These are phyloP conservation scores for Chalciporus sphaerocephalus DNA, from an alignment of 768 basidiomycete genomes.

Conservation along the genomic window DNA sequence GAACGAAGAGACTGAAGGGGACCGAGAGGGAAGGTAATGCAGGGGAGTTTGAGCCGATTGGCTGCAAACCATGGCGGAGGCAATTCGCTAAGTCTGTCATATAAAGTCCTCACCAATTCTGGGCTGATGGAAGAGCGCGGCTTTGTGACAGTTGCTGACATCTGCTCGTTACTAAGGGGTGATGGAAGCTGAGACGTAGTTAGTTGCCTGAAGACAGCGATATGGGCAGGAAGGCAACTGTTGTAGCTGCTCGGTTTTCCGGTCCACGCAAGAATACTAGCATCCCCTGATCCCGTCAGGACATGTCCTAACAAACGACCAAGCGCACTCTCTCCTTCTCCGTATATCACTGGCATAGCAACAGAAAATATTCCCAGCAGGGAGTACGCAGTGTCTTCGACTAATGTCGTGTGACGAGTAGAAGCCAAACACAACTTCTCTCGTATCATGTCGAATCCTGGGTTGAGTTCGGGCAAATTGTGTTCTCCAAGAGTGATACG, in stretches of 20 bases:
- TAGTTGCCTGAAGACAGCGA: conserved; percentile 2
- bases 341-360: conserved; percentile 9
- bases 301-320: conserved; percentile 16
- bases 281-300: conserved; percentile 7
- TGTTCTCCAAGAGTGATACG: too few species aligned
- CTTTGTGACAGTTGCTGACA: neutral
- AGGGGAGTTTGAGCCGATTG: conserved; percentile 3
- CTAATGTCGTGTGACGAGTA: neutral
- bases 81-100: neutral
- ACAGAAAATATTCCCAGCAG: conserved; percentile 12
- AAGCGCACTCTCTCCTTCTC: conserved; percentile 9
- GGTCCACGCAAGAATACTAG: conserved; percentile 15
- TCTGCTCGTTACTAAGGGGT: neutral
- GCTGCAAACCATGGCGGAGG: neutral
- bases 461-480: too few species aligned
- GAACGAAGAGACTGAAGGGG: neutral
- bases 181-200: neutral
- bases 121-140: neutral
- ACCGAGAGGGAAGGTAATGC: conserved; percentile 2
- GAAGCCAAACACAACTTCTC: too few species aligned
- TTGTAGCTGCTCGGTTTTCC: conserved; percentile 2
- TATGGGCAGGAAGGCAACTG: conserved; percentile 7
- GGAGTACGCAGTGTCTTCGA: conserved; percentile 9
- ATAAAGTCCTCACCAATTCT: neutral
- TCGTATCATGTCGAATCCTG: too few species aligned